Base-by-base conservation (phyloP, 129 eudicot species). In the Gnaphalium uliginosum region DNA sequence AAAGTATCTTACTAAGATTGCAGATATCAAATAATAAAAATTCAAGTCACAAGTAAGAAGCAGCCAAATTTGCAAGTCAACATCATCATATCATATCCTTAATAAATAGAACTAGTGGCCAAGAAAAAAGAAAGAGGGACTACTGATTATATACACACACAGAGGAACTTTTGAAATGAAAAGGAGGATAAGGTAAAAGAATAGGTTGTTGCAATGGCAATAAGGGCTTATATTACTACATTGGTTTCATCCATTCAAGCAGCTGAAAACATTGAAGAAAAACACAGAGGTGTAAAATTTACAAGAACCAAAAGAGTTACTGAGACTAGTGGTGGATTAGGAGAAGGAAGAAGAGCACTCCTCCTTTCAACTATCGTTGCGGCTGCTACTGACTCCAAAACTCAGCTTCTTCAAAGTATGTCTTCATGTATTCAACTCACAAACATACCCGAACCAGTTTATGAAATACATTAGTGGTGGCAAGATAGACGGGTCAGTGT, bases 341-440 rank as follows among this genome's bases (percentile, higher is more conserved):
- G 37, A 25, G 81, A 29, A 22, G 88, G 90, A 73, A 85, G 96
- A 56, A 83, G 97, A 83, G 76, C 70, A 19, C 24, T 88, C 22
- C 81, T 91, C 30, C 83, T 87, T 25, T 82, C 97, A 29, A 48
- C 87, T 14, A 25, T 80, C 4, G 61, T 71, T 69, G 74, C 80
- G 59, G 83, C 87, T 26, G 68, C 83, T 27, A 79, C 27, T 35
- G 97, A 92, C 78, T 89, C 97, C 69, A 63, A 59, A 62, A 89
- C 93, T 58, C 83, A 87, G 25, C 89, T 92, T 65, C 96, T 92
- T 74, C 80, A 85, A 33, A 89, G 97, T 92, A 82, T 35, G 71
- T 67, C 58, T 15, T 65, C 32, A 33, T 50, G 22, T 14, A 29
- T 64, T 64, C 11, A 61, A 61, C 35, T 61, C 32, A 30, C 50